A percentile compares a stretch with the other conserved stretches of the same genome.
Conservation (phyloP, 2,329 filamentous ascomycete genomes). For the Sarocladiaceae sp. region DNA sequence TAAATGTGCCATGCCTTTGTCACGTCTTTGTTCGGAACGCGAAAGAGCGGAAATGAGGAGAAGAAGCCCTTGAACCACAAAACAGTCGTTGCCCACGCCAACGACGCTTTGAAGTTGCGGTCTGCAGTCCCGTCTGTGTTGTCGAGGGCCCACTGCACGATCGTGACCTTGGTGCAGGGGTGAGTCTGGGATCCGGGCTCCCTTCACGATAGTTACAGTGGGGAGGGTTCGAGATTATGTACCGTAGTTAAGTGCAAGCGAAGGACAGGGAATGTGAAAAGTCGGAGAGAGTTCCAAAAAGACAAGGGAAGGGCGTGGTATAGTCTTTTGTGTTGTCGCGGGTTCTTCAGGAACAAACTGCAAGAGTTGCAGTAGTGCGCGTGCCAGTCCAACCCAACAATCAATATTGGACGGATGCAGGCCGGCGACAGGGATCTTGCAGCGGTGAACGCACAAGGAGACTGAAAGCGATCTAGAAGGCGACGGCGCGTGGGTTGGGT, state of each 20-base stretch:
- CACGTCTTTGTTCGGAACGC: neutral
- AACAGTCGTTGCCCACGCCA: constrained; percentile 7
- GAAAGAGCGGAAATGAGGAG: constrained; percentile 7
- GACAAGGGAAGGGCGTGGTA: no score
- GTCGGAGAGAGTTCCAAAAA: no score
- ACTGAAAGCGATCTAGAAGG: constrained; percentile 1
- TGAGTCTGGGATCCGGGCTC: neutral
- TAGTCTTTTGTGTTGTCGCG: no score
- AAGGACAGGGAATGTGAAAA: no score
- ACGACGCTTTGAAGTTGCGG: constrained; percentile 6
- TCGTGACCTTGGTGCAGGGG: neutral
- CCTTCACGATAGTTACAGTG: neutral
- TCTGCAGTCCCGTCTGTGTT: constrained; percentile 5
- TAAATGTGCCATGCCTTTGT: neutral
- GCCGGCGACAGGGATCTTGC: constrained; percentile 1
- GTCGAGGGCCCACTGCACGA: constrained; percentile 2
- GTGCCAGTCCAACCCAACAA: neutral
- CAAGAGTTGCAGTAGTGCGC: neutral
- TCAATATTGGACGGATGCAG: constrained; percentile 6
- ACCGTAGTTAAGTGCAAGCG: no score
- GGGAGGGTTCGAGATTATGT: neutral
- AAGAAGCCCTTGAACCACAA: neutral
- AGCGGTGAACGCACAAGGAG: constrained; percentile 7
- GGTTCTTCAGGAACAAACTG: neutral
- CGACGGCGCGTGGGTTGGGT: constrained; percentile 9